These are phyloP conservation scores for Fusarium setosum DNA, from an alignment of 2,329 filamentous ascomycete species.

Conservation along the genomic window DNA sequence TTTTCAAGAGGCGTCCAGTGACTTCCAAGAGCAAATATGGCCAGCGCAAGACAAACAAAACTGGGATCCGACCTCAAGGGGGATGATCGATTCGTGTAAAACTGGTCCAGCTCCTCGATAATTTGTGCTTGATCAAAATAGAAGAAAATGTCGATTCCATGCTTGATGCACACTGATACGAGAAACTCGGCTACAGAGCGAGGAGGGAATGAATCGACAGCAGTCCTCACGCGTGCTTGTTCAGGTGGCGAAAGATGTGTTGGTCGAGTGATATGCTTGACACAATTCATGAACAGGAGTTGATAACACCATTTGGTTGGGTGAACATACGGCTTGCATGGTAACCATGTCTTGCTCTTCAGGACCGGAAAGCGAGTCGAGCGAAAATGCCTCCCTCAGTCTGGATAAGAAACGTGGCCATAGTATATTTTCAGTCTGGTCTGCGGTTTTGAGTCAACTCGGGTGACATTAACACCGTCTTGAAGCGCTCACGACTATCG, in stretches of 20 bases:
- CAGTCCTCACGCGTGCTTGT: constrained; percentile 31
- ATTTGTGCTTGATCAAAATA: constrained; percentile 45
- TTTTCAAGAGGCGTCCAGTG: constrained; percentile 48
- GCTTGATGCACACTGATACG: constrained; percentile 43
- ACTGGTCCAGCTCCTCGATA: constrained; percentile 37
- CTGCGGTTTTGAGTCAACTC: background rate
- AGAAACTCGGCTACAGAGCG: constrained; percentile 44
- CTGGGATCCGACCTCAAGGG: constrained; percentile 34
- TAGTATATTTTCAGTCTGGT: constrained; percentile 38
- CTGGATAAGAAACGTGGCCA: constrained; percentile 44
- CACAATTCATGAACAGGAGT: background rate
- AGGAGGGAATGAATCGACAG: constrained; percentile 42
- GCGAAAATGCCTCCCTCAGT: constrained; percentile 43
- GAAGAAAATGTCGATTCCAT: constrained; percentile 44
- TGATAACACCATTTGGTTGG: background rate
- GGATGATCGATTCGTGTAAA: constrained; percentile 38
- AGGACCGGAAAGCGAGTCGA: constrained; percentile 31
- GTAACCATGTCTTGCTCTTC: constrained; percentile 35
- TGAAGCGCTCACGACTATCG: constrained; percentile 10
- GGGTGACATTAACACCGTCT: background rate
- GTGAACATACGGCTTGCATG: constrained; percentile 30
- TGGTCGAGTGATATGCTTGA: constrained; percentile 21
- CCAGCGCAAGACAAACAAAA: constrained; percentile 43
- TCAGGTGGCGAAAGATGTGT: constrained; percentile 27
- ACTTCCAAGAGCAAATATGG: constrained; percentile 46